Evolutionary conservation across 2,329 filamentous ascomycete species (phyloP).

Genomic region (Fusarium musae): DNA sequence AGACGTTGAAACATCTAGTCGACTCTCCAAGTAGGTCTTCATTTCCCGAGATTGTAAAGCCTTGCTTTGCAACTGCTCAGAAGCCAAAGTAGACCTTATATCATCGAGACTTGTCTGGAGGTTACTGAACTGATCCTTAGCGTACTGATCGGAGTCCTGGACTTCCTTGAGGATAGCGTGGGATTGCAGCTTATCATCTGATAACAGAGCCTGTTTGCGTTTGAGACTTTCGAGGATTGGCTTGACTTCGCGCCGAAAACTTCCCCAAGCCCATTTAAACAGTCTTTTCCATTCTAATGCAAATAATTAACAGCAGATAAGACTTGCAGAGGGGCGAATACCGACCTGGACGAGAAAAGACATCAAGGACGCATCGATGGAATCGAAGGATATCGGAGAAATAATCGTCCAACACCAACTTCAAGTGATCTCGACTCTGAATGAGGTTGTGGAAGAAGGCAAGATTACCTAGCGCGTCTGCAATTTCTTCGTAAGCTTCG

Average conservation of each 20-base stretch:
- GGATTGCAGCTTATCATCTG: background rate
- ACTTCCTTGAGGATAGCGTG: background rate
- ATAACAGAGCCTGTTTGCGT: background rate
- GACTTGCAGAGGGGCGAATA: rapidly evolving
- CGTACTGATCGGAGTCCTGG: background rate
- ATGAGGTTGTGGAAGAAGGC: background rate
- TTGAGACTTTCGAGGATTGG: background rate
- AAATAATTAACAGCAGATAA: rapidly evolving
- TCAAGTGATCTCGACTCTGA: background rate
- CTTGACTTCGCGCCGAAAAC: rapidly evolving
- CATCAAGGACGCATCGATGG: background rate
- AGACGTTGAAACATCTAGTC: background rate
- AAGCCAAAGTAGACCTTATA: background rate
- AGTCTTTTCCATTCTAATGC: rapidly evolving
- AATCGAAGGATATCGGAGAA: background rate
- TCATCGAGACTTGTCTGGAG: rapidly evolving
- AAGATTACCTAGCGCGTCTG: rapidly evolving
- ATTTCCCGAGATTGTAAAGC: rapidly evolving
- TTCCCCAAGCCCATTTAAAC: rapidly evolving
- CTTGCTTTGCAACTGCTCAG: rapidly evolving
- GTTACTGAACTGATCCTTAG: rapidly evolving
- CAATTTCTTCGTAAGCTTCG: background rate
- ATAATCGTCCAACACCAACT: background rate
- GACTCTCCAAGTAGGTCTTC: background rate
- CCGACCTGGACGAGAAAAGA: background rate